Base-by-base conservation (phyloP, 106 monocot species). In the Dioscorea dumetorum region DNA sequence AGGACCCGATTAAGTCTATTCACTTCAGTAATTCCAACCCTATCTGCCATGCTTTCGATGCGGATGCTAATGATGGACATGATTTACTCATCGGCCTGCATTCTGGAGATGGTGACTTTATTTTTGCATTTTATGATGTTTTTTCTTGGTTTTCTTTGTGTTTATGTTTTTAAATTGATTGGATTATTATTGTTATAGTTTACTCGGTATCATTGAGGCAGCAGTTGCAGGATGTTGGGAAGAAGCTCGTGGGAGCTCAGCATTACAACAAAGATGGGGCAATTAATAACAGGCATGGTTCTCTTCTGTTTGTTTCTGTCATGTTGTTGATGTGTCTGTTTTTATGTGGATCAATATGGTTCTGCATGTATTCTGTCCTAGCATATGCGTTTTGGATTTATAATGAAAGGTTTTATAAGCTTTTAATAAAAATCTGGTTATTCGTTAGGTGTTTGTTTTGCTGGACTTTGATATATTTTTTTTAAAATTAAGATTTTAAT, bases 1-100 rank as follows among this genome's bases (percentile, higher is more conserved):
- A 97, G 97, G 97, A 97, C 78, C 97, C 92, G 5, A 87, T 97
- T 21, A 97, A 97, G 70, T 74, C 84, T 11, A 87, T 97, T 58
- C 86, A 84, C 72, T 92, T 97, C 63, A 79, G 82, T 62, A 87
- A 84, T 76, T 86, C 87, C 18, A 89, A 89, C 67, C 97, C 92
- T 9, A 31, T 81, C 18, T 97, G 92, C 32, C 97, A 97, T 77
- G 79, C 97, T 0, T 97, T 97, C 75, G 91, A 89, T 76, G 34
- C 84, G 12, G 97, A 87, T n/a, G 86, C 87, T 4, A 92, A 89
- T 68, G 97, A 92, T 62, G 97, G 97, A 56, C 91, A 97, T 77
- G 97, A 97, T 77, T 84, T 97, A 78, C 86, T 97, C 24, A 89
- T 97, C 66, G 97, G 92, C 48, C 71, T 92, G 77, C 76, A 80